Percentiles rank a stretch among this genome's conserved stretches.
Evolutionary conservation across 164 flowering plant species (phyloP).

Genomic region (Aristolochia fimbriata): DNA sequence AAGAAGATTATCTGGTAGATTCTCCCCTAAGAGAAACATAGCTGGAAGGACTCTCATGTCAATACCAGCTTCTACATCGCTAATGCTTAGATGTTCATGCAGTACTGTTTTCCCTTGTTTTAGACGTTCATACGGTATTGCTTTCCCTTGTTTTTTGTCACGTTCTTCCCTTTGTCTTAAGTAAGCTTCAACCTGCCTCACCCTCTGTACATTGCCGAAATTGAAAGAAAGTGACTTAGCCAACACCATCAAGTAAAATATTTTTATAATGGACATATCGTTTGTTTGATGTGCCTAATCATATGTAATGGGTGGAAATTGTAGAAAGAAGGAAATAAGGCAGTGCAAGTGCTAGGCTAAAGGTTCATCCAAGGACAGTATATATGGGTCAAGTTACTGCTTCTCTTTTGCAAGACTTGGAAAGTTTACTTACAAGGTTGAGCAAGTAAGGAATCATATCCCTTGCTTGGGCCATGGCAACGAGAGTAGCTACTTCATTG

Average conservation of each 20-base stretch:
- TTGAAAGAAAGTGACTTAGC: too few relatives aligned
- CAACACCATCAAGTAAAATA: too few relatives aligned
- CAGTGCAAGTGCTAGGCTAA: too few relatives aligned
- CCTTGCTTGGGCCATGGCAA: background rate
- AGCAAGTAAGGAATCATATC: constrained; percentile 5
- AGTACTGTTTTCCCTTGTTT: background rate
- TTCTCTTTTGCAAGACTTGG: background rate
- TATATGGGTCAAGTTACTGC: too few relatives aligned
- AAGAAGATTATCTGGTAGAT: constrained; percentile 2
- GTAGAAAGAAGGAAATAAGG: too few relatives aligned
- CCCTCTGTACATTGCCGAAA: background rate
- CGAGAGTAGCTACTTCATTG: background rate
- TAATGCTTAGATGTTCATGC: background rate
- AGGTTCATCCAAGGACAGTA: too few relatives aligned
- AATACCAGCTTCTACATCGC: background rate
- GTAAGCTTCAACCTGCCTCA: constrained; percentile 1
- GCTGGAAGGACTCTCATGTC: constrained; percentile 5
- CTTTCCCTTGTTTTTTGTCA: background rate
- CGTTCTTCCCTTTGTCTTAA: background rate
- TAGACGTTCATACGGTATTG: too few relatives aligned
- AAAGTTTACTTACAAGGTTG: constrained; percentile 3
- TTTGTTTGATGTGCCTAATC: too few relatives aligned
- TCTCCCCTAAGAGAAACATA: constrained; percentile 3
- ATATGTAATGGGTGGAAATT: too few relatives aligned
- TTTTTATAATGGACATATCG: too few relatives aligned